phyloP scores from a whole-genome alignment of 257 asterid species.

The Oldenlandia corymbosa region DNA sequence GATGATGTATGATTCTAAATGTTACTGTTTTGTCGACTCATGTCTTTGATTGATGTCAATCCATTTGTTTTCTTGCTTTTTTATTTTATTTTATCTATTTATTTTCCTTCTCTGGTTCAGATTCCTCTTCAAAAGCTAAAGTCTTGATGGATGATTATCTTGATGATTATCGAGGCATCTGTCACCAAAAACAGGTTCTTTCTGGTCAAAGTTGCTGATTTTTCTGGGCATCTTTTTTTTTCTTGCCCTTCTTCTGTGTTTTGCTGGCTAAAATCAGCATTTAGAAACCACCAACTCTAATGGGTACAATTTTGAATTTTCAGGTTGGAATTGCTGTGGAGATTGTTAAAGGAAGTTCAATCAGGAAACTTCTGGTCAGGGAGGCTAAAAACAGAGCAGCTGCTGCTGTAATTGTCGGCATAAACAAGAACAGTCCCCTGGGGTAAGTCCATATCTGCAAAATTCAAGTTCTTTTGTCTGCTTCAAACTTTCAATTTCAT shows the following conservation, averaged over 20 bases:
- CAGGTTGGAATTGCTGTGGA: conserved; percentile 61
- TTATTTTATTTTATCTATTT: too few relatives aligned
- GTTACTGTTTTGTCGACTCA: too few relatives aligned
- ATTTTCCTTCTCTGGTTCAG: conserved; percentile 44
- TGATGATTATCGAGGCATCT: conserved; percentile 63
- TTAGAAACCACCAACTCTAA: not conserved
- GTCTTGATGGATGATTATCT: conserved; percentile 53
- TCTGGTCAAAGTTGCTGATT: not conserved
- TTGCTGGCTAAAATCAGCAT: too few relatives aligned
- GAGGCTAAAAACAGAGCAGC: conserved; percentile 63
- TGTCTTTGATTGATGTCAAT: not conserved
- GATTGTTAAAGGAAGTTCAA: conserved; percentile 64
- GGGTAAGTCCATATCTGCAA: too few relatives aligned
- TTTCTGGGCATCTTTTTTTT: not conserved
- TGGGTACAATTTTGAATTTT: too few relatives aligned
- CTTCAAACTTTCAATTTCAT: too few relatives aligned
- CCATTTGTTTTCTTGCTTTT: too few relatives aligned
- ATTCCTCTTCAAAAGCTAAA: conserved; percentile 42
- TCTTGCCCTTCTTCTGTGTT: too few relatives aligned
- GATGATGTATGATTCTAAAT: too few relatives aligned
- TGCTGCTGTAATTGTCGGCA: conserved; percentile 70
- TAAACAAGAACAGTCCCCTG: conserved; percentile 44
- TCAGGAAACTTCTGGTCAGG: conserved; percentile 58
- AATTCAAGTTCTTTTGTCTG: not conserved
- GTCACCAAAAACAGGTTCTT: conserved; percentile 63